These are phyloP conservation scores for Hymenoscyphus occultus DNA, from an alignment of 2,329 filamentous ascomycete species.

Conservation along the genomic window DNA sequence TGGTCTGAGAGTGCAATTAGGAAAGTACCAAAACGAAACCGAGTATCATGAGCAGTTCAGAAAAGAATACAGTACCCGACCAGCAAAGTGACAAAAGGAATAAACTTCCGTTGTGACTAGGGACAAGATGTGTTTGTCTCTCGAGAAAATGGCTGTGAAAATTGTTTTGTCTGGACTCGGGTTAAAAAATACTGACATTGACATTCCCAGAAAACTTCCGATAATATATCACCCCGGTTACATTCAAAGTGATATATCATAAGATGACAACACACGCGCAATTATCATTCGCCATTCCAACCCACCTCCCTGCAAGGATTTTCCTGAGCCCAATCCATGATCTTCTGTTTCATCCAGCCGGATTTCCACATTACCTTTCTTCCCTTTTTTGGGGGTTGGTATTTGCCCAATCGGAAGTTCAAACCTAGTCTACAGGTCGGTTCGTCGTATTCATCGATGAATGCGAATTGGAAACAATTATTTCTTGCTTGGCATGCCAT, in stretches of 20 bases:
- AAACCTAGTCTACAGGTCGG: not conserved
- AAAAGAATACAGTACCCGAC: too few species aligned
- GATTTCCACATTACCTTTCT: slow-evolving; percentile 14
- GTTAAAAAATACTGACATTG: too few species aligned
- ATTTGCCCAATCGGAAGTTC: not conserved
- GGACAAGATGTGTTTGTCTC: too few species aligned
- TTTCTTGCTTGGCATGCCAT: slow-evolving; percentile 44
- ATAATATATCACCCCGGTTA: too few species aligned
- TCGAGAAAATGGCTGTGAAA: too few species aligned
- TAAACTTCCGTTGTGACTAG: too few species aligned
- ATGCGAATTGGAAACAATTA: slow-evolving; percentile 39
- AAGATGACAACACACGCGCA: not conserved
- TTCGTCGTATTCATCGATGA: slow-evolving; percentile 21
- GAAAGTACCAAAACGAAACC: too few species aligned
- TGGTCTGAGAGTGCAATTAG: too few species aligned
- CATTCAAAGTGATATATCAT: not conserved
- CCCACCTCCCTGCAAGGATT: slow-evolving; percentile 18
- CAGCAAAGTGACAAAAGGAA: too few species aligned
- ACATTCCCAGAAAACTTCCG: too few species aligned
- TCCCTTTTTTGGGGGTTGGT: not conserved
- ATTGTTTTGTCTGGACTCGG: too few species aligned
- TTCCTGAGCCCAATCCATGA: slow-evolving; percentile 18
- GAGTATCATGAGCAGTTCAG: too few species aligned
- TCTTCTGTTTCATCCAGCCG: slow-evolving; percentile 23
- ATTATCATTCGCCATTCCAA: slow-evolving; percentile 8